Base-by-base conservation (phyloP, 73 alveolate species). In the Tetrahymena malaccensis region DNA sequence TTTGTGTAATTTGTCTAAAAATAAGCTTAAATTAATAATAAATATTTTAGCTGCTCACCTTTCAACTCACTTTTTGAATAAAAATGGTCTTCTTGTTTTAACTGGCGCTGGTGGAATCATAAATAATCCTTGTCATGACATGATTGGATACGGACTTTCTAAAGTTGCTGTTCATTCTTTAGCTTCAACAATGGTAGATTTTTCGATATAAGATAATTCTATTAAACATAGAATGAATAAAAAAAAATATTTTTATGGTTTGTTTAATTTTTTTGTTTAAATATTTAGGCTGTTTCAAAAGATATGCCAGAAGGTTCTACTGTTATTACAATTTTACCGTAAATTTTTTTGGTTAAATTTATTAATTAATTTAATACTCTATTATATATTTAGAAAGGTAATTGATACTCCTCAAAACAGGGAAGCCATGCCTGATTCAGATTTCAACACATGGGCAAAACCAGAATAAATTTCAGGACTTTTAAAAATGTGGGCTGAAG, bases 81-180 rank as follows among this genome's bases (percentile, higher is more conserved):
- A 96, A 27, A 34, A 97, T 94, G 99, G 99, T 34, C 94, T 97
- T 21, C 94, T 98, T 1, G 93, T 97, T 21, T 94, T 97, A 31
- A 98, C 99, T 83, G 99, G 99, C 34, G 99, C 99, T 25, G 97
- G 97, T 85, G 96, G 98, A 3, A 98, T 94, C 9, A 97, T 97
- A 55, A 95, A 95, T 35, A 98, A 97, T 17, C 98, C 99, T 37
- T 96, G 97, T 21, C 98, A 98, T 44, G 97, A 97, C 17, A 97
- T 97, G 96, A 89, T 97, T 5, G 99, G 98, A 25, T 98, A 98
- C 93, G 98, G 97, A 31, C 55, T 98, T 22, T 94, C 99, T 19
- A 98, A 98, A 96, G 96, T 98, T 44, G 98, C 99, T 10, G 97
- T 98, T 94, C 99, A 98, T 93, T 84, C 98, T 40, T 43, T 98